A percentile compares a stretch with the other conserved stretches of the same genome.
Evolutionary conservation across 441 rosid species (phyloP).

Genomic region (Erodium chrysanthum): DNA sequence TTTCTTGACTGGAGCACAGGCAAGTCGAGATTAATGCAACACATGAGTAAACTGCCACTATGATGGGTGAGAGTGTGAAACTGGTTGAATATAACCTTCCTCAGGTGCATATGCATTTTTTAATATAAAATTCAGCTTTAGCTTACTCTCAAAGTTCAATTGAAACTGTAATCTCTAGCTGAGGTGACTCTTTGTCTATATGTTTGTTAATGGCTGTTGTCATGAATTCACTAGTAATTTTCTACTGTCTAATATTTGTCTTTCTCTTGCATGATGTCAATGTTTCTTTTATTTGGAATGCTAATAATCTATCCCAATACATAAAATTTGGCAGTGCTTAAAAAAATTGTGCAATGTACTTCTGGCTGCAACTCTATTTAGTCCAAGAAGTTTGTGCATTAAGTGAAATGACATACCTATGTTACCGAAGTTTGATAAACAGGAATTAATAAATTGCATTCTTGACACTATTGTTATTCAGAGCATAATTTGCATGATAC

Average conservation of each 20-base stretch:
- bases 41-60: not conserved
- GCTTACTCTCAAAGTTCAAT: not conserved
- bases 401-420: not conserved
- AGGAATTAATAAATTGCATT: not conserved
- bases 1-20: conserved; percentile 1
- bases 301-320: not conserved
- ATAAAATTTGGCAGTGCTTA: no score
- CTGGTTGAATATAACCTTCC: not conserved
- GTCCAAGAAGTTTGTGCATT: not conserved
- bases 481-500: not conserved
- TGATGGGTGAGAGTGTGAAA: not conserved
- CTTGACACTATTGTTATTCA: not conserved
- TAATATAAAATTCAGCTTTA: not conserved
- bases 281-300: not conserved
- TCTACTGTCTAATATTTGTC: not conserved
- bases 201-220: not conserved
- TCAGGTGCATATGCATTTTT: not conserved
- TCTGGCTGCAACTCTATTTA: not conserved
- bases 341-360: not conserved
- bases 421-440: not conserved
- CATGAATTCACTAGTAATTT: not conserved
- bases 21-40: not conserved
- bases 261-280: not conserved
- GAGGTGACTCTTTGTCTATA: not conserved
- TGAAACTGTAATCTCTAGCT: not conserved